Evolutionary conservation across 1,284 basidiomycete species (phyloP).

Genomic region (Mrakiaceae sp.): DNA sequence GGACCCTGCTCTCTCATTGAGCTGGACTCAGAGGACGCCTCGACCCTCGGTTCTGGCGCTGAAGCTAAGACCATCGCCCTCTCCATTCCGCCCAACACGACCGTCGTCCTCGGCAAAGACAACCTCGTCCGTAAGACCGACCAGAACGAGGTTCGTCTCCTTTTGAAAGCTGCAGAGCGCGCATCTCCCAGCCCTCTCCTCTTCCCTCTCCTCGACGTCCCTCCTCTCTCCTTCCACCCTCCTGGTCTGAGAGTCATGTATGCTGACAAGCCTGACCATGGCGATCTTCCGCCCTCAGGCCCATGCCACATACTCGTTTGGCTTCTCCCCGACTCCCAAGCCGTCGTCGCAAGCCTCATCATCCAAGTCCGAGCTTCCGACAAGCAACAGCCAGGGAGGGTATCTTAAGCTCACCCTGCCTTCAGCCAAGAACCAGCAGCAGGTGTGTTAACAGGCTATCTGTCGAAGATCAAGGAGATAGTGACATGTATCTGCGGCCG

Average conservation of each 20-base stretch:
- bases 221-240: no score
- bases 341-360: background rate
- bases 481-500: background rate
- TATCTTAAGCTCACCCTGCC: slow-evolving; percentile 15
- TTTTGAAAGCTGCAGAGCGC: no score
- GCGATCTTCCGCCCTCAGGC: background rate
- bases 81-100: slow-evolving; percentile 12
- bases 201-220: no score
- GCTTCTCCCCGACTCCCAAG: slow-evolving; percentile 3
- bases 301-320: slow-evolving; percentile 15
- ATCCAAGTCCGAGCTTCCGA: background rate
- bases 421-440: slow-evolving; percentile 5
- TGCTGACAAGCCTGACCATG: background rate
- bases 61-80: background rate
- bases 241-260: no score
- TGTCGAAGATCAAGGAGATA: background rate
- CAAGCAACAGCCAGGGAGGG: background rate
- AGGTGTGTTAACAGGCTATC: background rate
- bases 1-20: slow-evolving; percentile 14
- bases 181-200: no score
- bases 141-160: slow-evolving; percentile 10
- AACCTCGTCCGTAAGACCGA: slow-evolving; percentile 15
- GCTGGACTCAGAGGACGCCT: background rate
- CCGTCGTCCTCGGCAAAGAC: slow-evolving; percentile 14
- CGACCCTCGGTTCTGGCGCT: background rate